phyloP scores from a whole-genome alignment of 140 eudicot genomes.

The Ambrosia hybrid region DNA sequence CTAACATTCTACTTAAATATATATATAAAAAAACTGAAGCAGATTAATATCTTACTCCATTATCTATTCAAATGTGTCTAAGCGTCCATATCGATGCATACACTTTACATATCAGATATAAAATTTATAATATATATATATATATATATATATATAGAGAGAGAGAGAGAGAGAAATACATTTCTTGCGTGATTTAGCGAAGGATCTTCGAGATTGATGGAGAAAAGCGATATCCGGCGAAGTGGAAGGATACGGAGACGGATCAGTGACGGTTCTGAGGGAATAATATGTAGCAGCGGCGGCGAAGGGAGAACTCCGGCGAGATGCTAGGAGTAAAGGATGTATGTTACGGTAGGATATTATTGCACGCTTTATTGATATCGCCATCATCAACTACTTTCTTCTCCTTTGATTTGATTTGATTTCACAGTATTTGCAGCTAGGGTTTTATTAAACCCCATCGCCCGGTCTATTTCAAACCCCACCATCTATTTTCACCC shows the following conservation, averaged over 20 bases:
- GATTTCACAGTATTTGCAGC: not conserved
- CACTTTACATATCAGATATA: not conserved
- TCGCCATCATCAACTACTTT: constrained; percentile 64
- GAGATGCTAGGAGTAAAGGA: constrained; percentile 40
- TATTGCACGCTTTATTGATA: constrained; percentile 46
- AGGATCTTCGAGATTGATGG: constrained; percentile 45
- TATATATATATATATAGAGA: too few species aligned
- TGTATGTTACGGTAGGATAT: constrained; percentile 38
- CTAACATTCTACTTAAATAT: not conserved
- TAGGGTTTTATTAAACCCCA: constrained; percentile 20
- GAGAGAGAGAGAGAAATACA: constrained; percentile 29
- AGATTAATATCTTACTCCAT: not conserved
- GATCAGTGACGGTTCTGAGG: constrained; percentile 22
- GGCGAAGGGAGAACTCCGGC: constrained; percentile 35
- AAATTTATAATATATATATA: too few species aligned
- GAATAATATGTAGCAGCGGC: constrained; percentile 20
- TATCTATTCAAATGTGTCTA: not conserved
- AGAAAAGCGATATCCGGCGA: constrained; percentile 37
- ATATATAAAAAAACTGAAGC: not conserved
- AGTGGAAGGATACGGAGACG: constrained; percentile 17
- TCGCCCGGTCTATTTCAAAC: not conserved
- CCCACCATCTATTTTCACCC: too few species aligned
- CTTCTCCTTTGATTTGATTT: too few species aligned
- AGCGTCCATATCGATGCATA: not conserved
- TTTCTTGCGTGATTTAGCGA: constrained; percentile 69